These are phyloP conservation scores for Fusarium sambucinum DNA, from an alignment of 2,329 filamentous ascomycete genomes.

Conservation along the genomic window DNA sequence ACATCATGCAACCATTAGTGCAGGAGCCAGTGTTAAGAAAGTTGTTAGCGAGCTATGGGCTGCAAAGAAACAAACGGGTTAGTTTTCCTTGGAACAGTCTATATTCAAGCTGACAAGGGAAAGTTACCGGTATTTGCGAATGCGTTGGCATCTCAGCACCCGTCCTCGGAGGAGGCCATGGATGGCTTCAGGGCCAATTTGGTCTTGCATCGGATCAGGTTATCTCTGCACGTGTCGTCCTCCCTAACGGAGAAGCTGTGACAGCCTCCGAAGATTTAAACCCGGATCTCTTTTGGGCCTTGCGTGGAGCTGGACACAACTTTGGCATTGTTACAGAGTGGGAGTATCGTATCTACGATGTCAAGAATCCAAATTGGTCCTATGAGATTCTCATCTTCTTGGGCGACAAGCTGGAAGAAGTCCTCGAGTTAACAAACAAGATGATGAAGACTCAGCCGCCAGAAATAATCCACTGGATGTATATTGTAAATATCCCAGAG, in stretches of 20 bases:
- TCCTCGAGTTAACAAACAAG: conserved; percentile 27
- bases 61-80: conserved; percentile 30
- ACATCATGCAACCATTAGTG: conserved; percentile 11
- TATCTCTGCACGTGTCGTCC: conserved; percentile 19
- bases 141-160: conserved; percentile 49
- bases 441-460: conserved; percentile 37
- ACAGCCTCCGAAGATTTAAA: conserved; percentile 10
- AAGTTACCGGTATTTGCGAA: conserved; percentile 44
- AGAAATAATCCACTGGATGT: conserved; percentile 32
- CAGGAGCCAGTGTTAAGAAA: conserved; percentile 26
- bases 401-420: conserved; percentile 34
- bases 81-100: background rate
- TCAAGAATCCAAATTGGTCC: conserved; percentile 52
- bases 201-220: conserved; percentile 31
- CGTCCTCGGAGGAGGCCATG: conserved; percentile 30
- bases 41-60: conserved; percentile 18
- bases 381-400: conserved; percentile 56
- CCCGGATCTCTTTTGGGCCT: conserved; percentile 55
- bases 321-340: conserved; percentile 64
- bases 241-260: conserved; percentile 24
- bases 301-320: conserved; percentile 65
- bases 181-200: conserved; percentile 33
- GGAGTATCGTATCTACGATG: conserved; percentile 61
- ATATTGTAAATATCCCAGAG: conserved; percentile 35
- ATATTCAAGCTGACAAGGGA: background rate